Conservation (phyloP, 352 stramenopile genomes). For the Globisporangium canariense region DNA sequence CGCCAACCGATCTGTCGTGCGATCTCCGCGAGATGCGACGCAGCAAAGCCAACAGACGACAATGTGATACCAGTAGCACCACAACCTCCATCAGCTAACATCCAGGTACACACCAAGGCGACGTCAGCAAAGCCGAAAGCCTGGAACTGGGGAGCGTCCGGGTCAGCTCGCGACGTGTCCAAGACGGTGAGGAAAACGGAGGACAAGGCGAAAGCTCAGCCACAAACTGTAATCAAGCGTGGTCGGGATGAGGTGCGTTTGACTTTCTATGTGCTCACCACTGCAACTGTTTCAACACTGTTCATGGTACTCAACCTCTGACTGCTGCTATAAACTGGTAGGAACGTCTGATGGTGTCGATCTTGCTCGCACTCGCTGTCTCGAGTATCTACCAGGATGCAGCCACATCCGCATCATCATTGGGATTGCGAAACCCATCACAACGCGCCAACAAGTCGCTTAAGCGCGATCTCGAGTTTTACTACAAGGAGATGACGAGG, state of each 20-base stretch:
- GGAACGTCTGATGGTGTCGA: conserved; percentile 28
- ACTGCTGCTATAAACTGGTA: not conserved
- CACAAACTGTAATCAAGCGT: not conserved
- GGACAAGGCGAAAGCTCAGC: not conserved
- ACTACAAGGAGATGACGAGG: conserved; percentile 65
- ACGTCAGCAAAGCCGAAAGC: not conserved
- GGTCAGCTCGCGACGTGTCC: not conserved
- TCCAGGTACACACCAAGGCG: not conserved
- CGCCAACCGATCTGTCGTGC: conserved; percentile 34
- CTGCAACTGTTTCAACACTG: not conserved
- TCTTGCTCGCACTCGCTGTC: conserved; percentile 28
- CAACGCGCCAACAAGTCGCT: conserved; percentile 36
- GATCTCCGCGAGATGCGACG: conserved; percentile 20
- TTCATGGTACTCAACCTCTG: not conserved
- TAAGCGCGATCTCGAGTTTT: conserved; percentile 71
- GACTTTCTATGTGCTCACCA: not conserved
- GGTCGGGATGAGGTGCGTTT: conserved; percentile 16
- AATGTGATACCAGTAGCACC: not conserved
- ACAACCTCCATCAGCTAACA: not conserved
- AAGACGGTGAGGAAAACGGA: not conserved
- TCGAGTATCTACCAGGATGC: conserved; percentile 26
- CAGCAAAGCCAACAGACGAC: not conserved
- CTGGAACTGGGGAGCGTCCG: conserved; percentile 16
- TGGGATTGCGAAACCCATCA: not conserved
- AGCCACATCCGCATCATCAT: not conserved